Base-by-base conservation (phyloP, 768 basidiomycete genomes). In the Suillus hirtellus region DNA sequence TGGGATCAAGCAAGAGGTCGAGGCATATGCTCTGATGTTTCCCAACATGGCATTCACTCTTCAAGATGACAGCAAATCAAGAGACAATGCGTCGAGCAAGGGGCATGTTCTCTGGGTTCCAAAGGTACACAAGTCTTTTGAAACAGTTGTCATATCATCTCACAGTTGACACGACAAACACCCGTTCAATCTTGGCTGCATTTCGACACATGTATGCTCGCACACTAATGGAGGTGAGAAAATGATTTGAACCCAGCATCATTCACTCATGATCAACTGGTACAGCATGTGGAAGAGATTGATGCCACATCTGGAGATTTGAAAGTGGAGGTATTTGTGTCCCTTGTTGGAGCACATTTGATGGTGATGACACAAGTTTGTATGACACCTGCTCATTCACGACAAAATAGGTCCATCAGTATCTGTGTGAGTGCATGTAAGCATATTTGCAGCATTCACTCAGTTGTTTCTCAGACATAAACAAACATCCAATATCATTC, bases 301-400 rank as follows among this genome's bases (percentile, higher is more conserved):
- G 68, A 85, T 35, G 75, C 80, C 1, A 70, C 68, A 40, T 79
- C 75, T n/a, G 87, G 78, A 10, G 76, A 79, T 17, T 74, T 89
- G 69, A 82, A 74, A 50, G 76, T 93, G 9, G 79, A 88, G 62
- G 96, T 96, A 0, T 98, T 99, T 72, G 86, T 97, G 62, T 92
- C 93, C 71, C 79, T 94, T 6, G 83, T 85, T 19, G 92, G 93
- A 9, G 84, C 89, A 27, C 76, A 80, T 65, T 88, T 92, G 24
- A 94, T 89, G 80, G 95, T 88, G 64, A 61, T 69, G 2, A n/a
- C 9, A 63, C 67, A 64, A 62, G 67, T 69, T 53, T 44, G 11
- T 59, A 66, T 64, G 56, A 59, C 61, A 69, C 19, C 54, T 60
- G 35, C 50, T 47, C 54, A 60, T 62, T 71, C 58, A 68, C 40